Conservation (phyloP, 352 stramenopile genomes). For the Pilasporangium apinafurcum region DNA sequence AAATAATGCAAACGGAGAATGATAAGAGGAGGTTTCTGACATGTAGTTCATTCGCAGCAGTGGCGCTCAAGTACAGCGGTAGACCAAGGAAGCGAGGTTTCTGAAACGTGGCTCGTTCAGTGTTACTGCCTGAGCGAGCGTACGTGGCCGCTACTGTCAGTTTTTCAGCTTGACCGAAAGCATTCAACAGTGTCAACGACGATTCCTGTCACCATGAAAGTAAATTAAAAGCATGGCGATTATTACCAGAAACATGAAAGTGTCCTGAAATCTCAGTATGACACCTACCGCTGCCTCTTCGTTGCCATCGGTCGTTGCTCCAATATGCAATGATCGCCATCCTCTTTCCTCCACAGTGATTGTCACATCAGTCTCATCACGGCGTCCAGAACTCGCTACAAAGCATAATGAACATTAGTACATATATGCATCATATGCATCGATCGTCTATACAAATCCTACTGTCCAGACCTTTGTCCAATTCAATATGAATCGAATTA, state of each 20-base stretch:
- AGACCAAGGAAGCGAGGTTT: constrained; percentile 84
- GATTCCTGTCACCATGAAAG: constrained; percentile 40
- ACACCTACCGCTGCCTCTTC: constrained; percentile 68
- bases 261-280: background rate
- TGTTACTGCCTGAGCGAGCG: constrained; percentile 80
- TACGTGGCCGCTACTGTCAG: constrained; percentile 76
- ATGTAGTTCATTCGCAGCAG: constrained; percentile 76
- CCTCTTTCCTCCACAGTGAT: constrained; percentile 86
- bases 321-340: constrained; percentile 80
- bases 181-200: constrained; percentile 78
- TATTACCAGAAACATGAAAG: background rate
- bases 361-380: constrained; percentile 77
- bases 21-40: constrained; percentile 15
- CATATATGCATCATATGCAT: background rate
- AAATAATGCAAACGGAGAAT: background rate
- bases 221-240: background rate
- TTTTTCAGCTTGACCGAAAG: constrained; percentile 80
- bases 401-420: background rate
- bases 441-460: background rate
- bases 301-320: constrained; percentile 79
- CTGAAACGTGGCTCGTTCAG: constrained; percentile 76
- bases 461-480: constrained; percentile 35
- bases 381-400: constrained; percentile 53
- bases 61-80: constrained; percentile 70
- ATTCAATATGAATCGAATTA: constrained; percentile 71